Evolutionary conservation across 2,329 filamentous ascomycete genomes (phyloP), one percentile per base, ranked within the genome.

Genomic region (Fusarium cicatricum): DNA sequence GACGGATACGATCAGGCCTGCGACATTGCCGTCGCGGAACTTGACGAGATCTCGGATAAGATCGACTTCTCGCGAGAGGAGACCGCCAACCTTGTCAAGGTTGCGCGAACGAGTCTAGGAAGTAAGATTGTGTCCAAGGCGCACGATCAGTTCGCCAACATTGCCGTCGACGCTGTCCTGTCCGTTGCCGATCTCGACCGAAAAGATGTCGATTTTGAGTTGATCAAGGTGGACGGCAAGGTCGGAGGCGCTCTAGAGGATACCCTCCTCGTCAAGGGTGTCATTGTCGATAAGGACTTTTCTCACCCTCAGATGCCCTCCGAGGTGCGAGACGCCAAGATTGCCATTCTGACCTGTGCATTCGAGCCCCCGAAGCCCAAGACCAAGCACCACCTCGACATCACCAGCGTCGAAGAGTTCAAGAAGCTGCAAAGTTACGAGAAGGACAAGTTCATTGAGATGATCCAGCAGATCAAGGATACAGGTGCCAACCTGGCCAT

Each of bases 81-180:
- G 69, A 96, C 89, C 52, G 80, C 86, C 68, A 97, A 98, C 79
- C 83, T 99, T 34, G 83, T 95, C 77, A 95, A 95, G 82, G 95
- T 98, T 29, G 95, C 95, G 55, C 92, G 92, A 78, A 99, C 95
- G 61, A 95, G 92, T 77, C 79, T 99, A 74, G 95, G 96, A 68
- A 97, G 92, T 84, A 99, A 99, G 82, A 99, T 99, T 73, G 95
- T 99, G 43, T 98, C 93, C 74, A 99, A 97, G 79, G 91, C 95
- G 36, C 95, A 99, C 78, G 94, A 98, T 77, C 94, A 98, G 75
- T 99, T 99, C 73, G 90, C 95, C 71, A 90, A 96, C 67, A 99
- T 99, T 71, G 95, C 95, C 48, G 92, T 99, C 39, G 95, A 99
- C 72, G 96, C 95, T 37, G 94, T 99, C 43, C 85, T 99, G 56